Conservation (phyloP, 495 filamentous ascomycete species). For the Elaphomyces granulatus region DNA sequence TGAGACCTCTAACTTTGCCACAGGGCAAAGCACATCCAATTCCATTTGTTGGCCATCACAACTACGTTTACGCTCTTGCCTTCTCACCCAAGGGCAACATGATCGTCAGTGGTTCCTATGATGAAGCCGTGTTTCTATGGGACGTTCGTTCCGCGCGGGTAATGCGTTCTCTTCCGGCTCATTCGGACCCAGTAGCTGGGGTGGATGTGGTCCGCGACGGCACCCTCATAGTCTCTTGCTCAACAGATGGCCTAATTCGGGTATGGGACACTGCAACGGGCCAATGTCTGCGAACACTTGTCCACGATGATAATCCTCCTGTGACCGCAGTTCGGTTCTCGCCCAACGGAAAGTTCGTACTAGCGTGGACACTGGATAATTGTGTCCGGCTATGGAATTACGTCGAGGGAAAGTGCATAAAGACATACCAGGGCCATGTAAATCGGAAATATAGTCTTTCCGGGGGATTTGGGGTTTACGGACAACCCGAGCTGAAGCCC, state of each 20-base stretch:
- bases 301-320: conserved; percentile 90
- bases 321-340: conserved; percentile 84
- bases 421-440: conserved; percentile 90
- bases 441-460: conserved; percentile 73
- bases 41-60: conserved; percentile 77
- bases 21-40: conserved; percentile 45
- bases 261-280: conserved; percentile 95
- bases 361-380: conserved; percentile 83
- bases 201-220: conserved; percentile 89
- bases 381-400: conserved; percentile 92
- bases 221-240: conserved; percentile 78
- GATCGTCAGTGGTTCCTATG: conserved; percentile 84
- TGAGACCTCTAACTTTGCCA: conserved; percentile 1
- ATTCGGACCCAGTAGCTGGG: conserved; percentile 85
- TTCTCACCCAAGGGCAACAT: conserved; percentile 97
- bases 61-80: conserved; percentile 84
- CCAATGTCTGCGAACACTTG: conserved; percentile 84
- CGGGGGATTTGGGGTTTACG: conserved; percentile 63
- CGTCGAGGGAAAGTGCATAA: conserved; percentile 71
- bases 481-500: conserved; percentile 24
- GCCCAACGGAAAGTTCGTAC: conserved; percentile 82
- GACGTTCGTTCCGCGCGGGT: conserved; percentile 71
- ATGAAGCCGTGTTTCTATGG: conserved; percentile 95
- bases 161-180: conserved; percentile 85
- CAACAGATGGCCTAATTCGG: conserved; percentile 76